Percentiles rank a stretch among this genome's conserved stretches.
These are phyloP conservation scores for Klebsormidium nitens DNA, from an alignment of 139 green algal species.

Conservation along the genomic window DNA sequence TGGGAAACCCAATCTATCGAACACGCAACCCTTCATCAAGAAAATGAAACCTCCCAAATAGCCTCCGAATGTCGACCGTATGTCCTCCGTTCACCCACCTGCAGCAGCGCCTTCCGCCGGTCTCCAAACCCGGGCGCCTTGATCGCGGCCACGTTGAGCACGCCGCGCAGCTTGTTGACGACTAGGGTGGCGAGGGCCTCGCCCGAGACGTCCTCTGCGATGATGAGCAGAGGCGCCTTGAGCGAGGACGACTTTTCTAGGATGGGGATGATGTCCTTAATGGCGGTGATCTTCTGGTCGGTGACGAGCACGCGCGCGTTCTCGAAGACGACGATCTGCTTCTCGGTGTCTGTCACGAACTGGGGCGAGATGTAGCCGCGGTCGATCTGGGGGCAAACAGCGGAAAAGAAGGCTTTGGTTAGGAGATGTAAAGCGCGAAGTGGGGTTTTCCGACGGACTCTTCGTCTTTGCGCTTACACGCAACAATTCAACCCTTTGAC, in stretches of 20 bases:
- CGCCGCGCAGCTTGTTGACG: slow-evolving; percentile 97
- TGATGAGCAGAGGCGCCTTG: slow-evolving; percentile 65
- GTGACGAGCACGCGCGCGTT: slow-evolving; percentile 89
- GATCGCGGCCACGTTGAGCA: slow-evolving; percentile 85
- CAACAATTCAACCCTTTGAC: no score
- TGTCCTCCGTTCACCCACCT: no score
- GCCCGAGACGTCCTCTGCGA: slow-evolving; percentile 90
- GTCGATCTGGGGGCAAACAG: slow-evolving; percentile 66
- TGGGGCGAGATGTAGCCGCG: slow-evolving; percentile 95
- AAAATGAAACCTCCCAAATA: no score
- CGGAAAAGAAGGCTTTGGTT: not conserved
- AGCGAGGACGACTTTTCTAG: slow-evolving; percentile 61
- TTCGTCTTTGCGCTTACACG: no score
- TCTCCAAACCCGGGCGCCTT: slow-evolving; percentile 86
- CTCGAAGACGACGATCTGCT: slow-evolving; percentile 84
- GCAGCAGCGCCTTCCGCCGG: slow-evolving; percentile 76
- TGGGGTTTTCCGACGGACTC: no score
- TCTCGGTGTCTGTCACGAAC: slow-evolving; percentile 93
- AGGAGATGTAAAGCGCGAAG: not conserved
- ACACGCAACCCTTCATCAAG: no score
- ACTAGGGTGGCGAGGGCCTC: slow-evolving; percentile 96
- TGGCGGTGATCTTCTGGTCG: slow-evolving; percentile 83
- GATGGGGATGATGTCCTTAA: slow-evolving; percentile 71
- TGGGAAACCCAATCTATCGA: no score
- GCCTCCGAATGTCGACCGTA: not conserved